Base-by-base conservation (phyloP, 2,329 filamentous ascomycete genomes). In the Coccinonectria pachysandricola region DNA sequence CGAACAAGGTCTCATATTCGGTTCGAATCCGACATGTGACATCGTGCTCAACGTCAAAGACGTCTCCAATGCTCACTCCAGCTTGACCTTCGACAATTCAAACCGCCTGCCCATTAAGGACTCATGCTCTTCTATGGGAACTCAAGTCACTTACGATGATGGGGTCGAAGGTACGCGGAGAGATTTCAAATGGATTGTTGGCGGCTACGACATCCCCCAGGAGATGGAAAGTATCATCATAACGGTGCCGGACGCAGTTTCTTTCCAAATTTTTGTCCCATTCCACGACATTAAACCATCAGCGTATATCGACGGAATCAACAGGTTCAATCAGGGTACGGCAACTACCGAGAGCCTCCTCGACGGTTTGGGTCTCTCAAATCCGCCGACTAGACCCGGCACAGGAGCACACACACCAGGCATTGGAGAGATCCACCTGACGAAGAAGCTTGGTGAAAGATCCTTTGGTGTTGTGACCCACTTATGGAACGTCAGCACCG, bases 401-500 rank as follows among this genome's bases (percentile, higher is more conserved):
- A 34, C 34, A 6, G 34, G 32, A 12, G 24, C 26, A 6, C 26
- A 34, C 9, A 37, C 32, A 11, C 36, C 32, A 12, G 19, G 28
- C 27, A 26, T 15, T 9, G 30, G 29, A 7, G 23, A 16, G 6
- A 37, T 42, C 15, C 23, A 28, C n/a, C 19, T 45, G 3, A 12
- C 21, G 19, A 33, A 24, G 24, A 25, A 24, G 18, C 24, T 43
- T 15, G 35, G 38, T 21, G 9, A 35, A 26, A 37, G 39, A 11
- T 15, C 21, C 10, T 46, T 35, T 24, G 43, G 42, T 4, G 20
- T 35, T 18, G 40, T 37, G 12, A 34, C 19, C 10, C 29, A 34
- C 38, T 12, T 17, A 13, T 46, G 40, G 39, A 32, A 48, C 18
- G 43, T 46, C 23, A 46, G 40, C 15, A 33, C 27, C 12, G 42